phyloP scores from a whole-genome alignment of 2,329 filamentous ascomycete species.

The Penicillium capsulatum region DNA sequence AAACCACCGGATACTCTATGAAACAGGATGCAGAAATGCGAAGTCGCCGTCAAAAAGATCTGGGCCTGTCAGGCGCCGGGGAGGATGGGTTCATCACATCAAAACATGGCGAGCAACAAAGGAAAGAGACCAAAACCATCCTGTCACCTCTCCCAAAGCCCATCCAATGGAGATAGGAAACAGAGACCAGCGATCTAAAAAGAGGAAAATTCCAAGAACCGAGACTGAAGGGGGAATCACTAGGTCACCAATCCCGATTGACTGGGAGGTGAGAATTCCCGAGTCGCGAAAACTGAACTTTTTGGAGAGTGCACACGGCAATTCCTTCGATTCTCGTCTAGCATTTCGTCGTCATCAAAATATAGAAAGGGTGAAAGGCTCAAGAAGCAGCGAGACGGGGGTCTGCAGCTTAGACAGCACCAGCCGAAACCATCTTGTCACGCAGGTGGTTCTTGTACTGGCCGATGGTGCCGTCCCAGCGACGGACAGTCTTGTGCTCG shows the following conservation, averaged over 20 bases:
- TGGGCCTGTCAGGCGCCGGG: conserved; percentile 5
- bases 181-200: conserved; percentile 9
- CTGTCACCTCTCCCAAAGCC: conserved; percentile 5
- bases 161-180: conserved; percentile 3
- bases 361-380: conserved; percentile 15
- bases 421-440: conserved; percentile 94
- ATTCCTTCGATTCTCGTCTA: conserved; percentile 30
- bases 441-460: conserved; percentile 98
- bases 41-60: conserved; percentile 4
- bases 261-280: background rate
- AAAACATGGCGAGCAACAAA: conserved; percentile 9
- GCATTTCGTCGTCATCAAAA: conserved; percentile 35
- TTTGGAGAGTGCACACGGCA: conserved; percentile 17
- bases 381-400: conserved; percentile 11
- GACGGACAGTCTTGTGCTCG: conserved; percentile 89
- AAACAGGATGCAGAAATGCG: conserved; percentile 10
- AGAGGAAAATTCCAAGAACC: conserved; percentile 7
- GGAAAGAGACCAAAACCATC: conserved; percentile 19
- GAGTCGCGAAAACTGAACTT: conserved; percentile 16
- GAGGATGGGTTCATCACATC: conserved; percentile 18
- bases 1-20: conserved; percentile 11
- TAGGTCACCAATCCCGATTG: conserved; percentile 2
- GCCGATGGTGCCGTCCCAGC: conserved; percentile 84
- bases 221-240: conserved; percentile 2
- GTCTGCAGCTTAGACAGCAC: conserved; percentile 65